Conservation (phyloP, 2,329 filamentous ascomycete species). For the Arthrobotrys pseudoclavata region DNA sequence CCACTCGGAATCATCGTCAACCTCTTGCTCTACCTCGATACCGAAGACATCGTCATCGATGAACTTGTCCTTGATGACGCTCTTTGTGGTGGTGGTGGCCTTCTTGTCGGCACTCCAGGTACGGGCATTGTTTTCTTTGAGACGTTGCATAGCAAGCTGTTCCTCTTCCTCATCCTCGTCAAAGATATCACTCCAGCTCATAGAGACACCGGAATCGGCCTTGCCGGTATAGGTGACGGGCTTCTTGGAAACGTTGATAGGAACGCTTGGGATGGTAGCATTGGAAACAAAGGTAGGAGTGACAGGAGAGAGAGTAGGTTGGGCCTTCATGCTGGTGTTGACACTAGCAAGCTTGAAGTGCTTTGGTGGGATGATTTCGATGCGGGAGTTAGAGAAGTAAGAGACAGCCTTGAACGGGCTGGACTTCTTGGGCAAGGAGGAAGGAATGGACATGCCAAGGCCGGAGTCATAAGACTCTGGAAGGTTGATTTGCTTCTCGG, state of each 20-base stretch:
- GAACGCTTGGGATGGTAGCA: constrained; percentile 70
- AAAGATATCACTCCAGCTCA: constrained; percentile 99
- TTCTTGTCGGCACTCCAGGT: constrained; percentile 79
- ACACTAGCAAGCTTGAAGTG: constrained; percentile 74
- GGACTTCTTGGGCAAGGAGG: constrained; percentile 71
- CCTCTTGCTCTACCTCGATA: constrained; percentile 67
- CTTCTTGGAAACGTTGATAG: constrained; percentile 68
- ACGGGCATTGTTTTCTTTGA: constrained; percentile 73
- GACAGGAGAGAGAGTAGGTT: constrained; percentile 73
- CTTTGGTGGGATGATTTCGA: constrained; percentile 70
- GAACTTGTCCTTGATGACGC: constrained; percentile 68
- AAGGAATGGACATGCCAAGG: constrained; percentile 82
- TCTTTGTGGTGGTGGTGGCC: constrained; percentile 11
- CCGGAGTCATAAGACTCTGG: constrained; percentile 88
- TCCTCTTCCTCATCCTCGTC: constrained; percentile 91
- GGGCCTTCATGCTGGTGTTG: constrained; percentile 76
- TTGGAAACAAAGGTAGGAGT: constrained; percentile 86
- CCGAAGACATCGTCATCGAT: constrained; percentile 68
- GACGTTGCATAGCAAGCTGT: constrained; percentile 72
- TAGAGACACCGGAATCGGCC: constrained; percentile 75
- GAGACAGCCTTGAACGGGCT: constrained; percentile 64
- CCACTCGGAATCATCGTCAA: constrained; percentile 78
- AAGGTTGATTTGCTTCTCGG: constrained; percentile 73
- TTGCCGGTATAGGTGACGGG: constrained; percentile 57
- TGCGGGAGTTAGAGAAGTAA: constrained; percentile 68